Percentiles rank a stretch among this genome's conserved stretches.
Conservation (phyloP, 2,329 filamentous ascomycete genomes). For the Calonectria honghensis region DNA sequence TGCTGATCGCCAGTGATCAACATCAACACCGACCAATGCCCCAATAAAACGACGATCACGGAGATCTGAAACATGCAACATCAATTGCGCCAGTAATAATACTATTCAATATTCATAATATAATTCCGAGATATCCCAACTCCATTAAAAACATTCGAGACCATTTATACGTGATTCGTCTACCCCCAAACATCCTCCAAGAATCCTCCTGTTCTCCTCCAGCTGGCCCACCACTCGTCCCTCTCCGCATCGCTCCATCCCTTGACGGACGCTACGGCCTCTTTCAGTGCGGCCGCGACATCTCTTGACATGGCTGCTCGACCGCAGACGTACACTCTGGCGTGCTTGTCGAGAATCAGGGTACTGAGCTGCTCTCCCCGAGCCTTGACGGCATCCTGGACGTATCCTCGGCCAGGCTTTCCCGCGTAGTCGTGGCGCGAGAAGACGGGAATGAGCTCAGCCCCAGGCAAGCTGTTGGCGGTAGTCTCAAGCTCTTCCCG, state of each 20-base stretch:
- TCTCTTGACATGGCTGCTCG: slow-evolving; percentile 33
- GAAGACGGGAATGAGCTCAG: slow-evolving; percentile 17
- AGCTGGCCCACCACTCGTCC: slow-evolving; percentile 19
- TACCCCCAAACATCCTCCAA: slow-evolving; percentile 33
- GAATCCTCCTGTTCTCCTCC: slow-evolving; percentile 18
- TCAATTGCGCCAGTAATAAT: not conserved
- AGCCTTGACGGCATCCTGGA: slow-evolving; percentile 25
- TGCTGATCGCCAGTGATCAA: slow-evolving; percentile 8
- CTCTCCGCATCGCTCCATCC: slow-evolving; percentile 12
- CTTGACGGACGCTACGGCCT: slow-evolving; percentile 5
- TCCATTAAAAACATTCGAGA: not conserved
- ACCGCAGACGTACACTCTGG: slow-evolving; percentile 31
- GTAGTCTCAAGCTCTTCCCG: slow-evolving; percentile 44
- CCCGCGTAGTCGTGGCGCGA: slow-evolving; percentile 25
- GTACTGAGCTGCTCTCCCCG: not conserved
- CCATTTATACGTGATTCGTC: not conserved
- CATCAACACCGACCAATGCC: not conserved
- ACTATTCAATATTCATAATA: not conserved
- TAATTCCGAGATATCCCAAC: not conserved
- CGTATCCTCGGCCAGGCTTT: slow-evolving; percentile 29
- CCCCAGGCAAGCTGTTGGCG: not conserved
- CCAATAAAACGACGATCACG: slow-evolving; percentile 16
- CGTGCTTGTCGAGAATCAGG: slow-evolving; percentile 18
- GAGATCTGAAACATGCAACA: not conserved
- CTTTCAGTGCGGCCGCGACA: slow-evolving; percentile 19